These are phyloP conservation scores for Aspergillus tubingensis DNA, from an alignment of 2,329 filamentous ascomycete species.

Conservation along the genomic window DNA sequence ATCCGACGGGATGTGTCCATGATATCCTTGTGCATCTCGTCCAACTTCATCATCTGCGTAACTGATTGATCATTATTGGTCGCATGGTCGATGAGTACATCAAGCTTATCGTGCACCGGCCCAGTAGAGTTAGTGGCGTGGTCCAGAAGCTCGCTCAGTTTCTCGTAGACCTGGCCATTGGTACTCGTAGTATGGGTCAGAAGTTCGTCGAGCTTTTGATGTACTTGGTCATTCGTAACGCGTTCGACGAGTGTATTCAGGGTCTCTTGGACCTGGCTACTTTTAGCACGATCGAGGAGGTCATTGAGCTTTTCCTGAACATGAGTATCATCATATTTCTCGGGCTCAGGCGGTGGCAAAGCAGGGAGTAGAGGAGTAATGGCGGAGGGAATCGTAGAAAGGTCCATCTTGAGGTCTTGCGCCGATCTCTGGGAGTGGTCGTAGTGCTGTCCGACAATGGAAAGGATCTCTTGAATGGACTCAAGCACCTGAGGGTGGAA, in stretches of 20 bases:
- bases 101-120: slow-evolving; percentile 38
- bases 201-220: slow-evolving; percentile 59
- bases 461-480: slow-evolving; percentile 80
- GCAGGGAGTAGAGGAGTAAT: slow-evolving; percentile 61
- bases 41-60: slow-evolving; percentile 75
- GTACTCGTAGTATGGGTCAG: slow-evolving; percentile 35
- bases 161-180: slow-evolving; percentile 56
- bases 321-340: slow-evolving; percentile 63
- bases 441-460: slow-evolving; percentile 80
- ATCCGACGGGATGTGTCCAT: slow-evolving; percentile 81
- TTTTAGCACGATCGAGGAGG: slow-evolving; percentile 44
- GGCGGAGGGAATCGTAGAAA: slow-evolving; percentile 51
- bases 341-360: slow-evolving; percentile 47
- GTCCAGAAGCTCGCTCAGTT: slow-evolving; percentile 53
- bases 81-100: slow-evolving; percentile 52
- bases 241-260: slow-evolving; percentile 51
- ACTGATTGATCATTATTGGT: slow-evolving; percentile 69
- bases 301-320: slow-evolving; percentile 62
- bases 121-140: slow-evolving; percentile 33
- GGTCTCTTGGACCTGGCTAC: slow-evolving; percentile 61
- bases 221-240: slow-evolving; percentile 55
- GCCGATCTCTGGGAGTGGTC: slow-evolving; percentile 76
- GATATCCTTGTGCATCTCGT: slow-evolving; percentile 86
- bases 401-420: slow-evolving; percentile 61
- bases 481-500: slow-evolving; percentile 87